These are phyloP conservation scores for Tetraselmis striata DNA, from an alignment of 139 green algal genomes.

Conservation along the genomic window DNA sequence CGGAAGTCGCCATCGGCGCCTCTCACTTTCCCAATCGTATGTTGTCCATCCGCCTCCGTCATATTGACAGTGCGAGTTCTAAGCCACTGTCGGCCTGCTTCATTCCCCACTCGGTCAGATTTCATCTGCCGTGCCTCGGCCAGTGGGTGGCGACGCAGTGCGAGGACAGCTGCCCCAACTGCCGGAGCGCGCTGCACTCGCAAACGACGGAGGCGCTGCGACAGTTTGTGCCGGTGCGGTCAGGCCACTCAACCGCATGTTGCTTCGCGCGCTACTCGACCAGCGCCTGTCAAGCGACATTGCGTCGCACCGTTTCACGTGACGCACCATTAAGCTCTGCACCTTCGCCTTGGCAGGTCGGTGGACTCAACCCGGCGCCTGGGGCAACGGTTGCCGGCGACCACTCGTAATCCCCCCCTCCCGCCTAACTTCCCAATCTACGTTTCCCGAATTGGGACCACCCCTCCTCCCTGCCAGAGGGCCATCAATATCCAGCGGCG, in stretches of 20 bases:
- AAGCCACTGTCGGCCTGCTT: too few relatives aligned
- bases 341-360: not conserved
- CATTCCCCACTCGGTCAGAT: not conserved
- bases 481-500: not conserved
- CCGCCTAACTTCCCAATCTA: too few relatives aligned
- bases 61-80: too few relatives aligned
- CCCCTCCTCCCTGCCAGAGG: not conserved
- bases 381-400: not conserved
- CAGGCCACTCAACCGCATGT: not conserved
- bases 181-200: not conserved
- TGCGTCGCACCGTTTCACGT: too few relatives aligned
- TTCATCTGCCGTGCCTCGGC: not conserved
- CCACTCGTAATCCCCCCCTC: not conserved
- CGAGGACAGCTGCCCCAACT: not conserved
- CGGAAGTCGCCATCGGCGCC: not conserved
- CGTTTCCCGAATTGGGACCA: too few relatives aligned
- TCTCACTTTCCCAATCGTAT: not conserved
- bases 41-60: too few relatives aligned
- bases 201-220: not conserved
- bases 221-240: not conserved
- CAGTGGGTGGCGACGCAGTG: not conserved
- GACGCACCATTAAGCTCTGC: not conserved
- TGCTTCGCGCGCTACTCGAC: not conserved
- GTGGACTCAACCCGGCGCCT: not conserved
- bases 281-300: not conserved